Conservation (phyloP, 75 land plant genomes). For the Selaginella moellendorffii region DNA sequence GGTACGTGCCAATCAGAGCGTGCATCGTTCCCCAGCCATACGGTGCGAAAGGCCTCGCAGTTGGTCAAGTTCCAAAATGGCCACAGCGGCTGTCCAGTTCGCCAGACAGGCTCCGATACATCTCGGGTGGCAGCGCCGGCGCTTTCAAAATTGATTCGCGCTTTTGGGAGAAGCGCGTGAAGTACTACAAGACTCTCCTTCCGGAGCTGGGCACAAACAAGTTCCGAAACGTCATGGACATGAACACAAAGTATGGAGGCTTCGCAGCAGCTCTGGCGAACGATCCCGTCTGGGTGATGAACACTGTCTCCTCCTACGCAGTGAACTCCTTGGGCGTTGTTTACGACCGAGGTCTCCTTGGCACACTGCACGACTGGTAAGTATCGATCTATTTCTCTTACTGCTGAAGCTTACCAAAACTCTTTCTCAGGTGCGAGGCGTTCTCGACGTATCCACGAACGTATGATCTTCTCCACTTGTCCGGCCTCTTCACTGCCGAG, state of each 20-base stretch:
- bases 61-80: conserved; percentile 53
- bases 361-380: conserved; percentile 76
- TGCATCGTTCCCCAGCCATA: conserved; percentile 42
- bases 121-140: conserved; percentile 40
- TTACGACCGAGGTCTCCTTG: conserved; percentile 76
- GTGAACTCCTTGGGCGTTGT: conserved; percentile 59
- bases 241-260: conserved; percentile 82
- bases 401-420: background rate
- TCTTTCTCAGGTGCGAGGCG: conserved; percentile 74
- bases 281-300: conserved; percentile 87
- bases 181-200: conserved; percentile 59
- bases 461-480: conserved; percentile 76
- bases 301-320: conserved; percentile 79
- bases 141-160: conserved; percentile 50
- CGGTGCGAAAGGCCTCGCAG: conserved; percentile 25
- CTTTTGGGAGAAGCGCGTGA: conserved; percentile 41
- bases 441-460: conserved; percentile 96
- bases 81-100: conserved; percentile 46
- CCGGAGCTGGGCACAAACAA: conserved; percentile 46
- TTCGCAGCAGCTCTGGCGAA: conserved; percentile 62
- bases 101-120: conserved; percentile 38
- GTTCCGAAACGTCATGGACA: conserved; percentile 88
- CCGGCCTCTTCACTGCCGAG: conserved; percentile 73
- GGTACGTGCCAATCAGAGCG: conserved; percentile 62
- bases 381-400: background rate